Percentiles rank a stretch among this genome's conserved stretches.
Conservation (phyloP, 345 rosid species). For the Isatis tinctoria region DNA sequence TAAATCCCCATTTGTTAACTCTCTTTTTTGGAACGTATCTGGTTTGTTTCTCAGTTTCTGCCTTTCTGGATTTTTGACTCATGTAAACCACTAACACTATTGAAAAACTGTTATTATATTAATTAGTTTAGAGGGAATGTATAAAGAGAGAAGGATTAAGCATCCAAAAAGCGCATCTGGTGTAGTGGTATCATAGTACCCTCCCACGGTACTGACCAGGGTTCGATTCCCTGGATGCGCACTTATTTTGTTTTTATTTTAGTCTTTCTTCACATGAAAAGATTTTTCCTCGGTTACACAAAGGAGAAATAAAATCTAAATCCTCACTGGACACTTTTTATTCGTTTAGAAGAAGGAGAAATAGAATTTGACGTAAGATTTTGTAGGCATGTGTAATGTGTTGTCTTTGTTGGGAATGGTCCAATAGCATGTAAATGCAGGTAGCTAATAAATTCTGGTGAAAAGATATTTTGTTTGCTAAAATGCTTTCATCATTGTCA, state of each 20-base stretch:
- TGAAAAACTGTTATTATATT: too few relatives aligned
- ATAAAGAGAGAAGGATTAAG: too few relatives aligned
- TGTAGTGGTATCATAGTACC: constrained; percentile 88
- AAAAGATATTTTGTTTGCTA: not conserved
- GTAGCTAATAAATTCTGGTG: not conserved
- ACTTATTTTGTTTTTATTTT: not conserved
- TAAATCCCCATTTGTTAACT: not conserved
- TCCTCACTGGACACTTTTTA: not conserved
- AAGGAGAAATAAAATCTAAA: too few relatives aligned
- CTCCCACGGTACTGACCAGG: constrained; percentile 61
- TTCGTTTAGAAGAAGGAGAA: not conserved
- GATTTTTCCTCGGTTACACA: too few relatives aligned
- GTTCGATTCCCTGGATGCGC: not conserved
- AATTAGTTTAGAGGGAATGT: too few relatives aligned
- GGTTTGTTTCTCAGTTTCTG: too few relatives aligned
- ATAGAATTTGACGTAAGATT: not conserved
- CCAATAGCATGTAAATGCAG: too few relatives aligned
- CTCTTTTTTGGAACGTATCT: too few relatives aligned
- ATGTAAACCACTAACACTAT: too few relatives aligned
- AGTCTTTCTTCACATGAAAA: too few relatives aligned
- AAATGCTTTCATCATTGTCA: not conserved
- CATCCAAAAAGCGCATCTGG: constrained; percentile 3
- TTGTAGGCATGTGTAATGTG: not conserved
- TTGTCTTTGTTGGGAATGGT: not conserved
- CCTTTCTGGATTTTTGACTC: too few relatives aligned